Percentiles rank a stretch among this genome's conserved stretches.
These are phyloP conservation scores for Vanrija pseudolonga DNA, from an alignment of 1,284 basidiomycete genomes.

Conservation along the genomic window DNA sequence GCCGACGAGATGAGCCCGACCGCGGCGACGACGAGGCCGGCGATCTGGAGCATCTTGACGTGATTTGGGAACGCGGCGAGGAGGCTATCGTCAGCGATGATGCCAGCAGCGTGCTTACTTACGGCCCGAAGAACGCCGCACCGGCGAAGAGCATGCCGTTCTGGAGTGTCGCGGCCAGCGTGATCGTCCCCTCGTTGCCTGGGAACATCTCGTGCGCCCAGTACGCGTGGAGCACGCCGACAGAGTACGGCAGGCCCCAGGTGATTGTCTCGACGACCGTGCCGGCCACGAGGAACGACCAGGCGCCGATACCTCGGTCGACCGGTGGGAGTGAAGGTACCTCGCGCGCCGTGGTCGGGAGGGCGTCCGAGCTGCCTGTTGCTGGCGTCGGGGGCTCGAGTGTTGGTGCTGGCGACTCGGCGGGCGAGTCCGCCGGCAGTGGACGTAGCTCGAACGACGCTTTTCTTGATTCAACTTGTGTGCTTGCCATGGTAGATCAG, in stretches of 20 bases:
- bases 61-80: constrained; percentile 32
- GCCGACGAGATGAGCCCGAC: constrained; percentile 31
- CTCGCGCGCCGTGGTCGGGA: neutral
- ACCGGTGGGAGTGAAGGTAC: constrained; percentile 28
- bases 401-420: too few species aligned
- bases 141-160: constrained; percentile 43
- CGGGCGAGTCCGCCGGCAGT: too few species aligned
- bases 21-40: constrained; percentile 27
- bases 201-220: constrained; percentile 44
- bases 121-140: constrained; percentile 38
- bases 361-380: too few species aligned
- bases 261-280: constrained; percentile 40
- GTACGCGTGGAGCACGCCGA: constrained; percentile 43
- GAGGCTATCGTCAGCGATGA: constrained; percentile 17
- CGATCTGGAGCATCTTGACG: constrained; percentile 24
- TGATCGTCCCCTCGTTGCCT: constrained; percentile 27
- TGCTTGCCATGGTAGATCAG: too few species aligned
- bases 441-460: too few species aligned
- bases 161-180: constrained; percentile 44
- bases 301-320: constrained; percentile 39
- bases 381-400: too few species aligned
- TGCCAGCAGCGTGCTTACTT: constrained; percentile 15
- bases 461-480: too few species aligned
- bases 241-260: constrained; percentile 45
- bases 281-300: constrained; percentile 41